phyloP scores from a whole-genome alignment of 495 filamentous ascomycete genomes.

The Apiosordaria backusii region DNA sequence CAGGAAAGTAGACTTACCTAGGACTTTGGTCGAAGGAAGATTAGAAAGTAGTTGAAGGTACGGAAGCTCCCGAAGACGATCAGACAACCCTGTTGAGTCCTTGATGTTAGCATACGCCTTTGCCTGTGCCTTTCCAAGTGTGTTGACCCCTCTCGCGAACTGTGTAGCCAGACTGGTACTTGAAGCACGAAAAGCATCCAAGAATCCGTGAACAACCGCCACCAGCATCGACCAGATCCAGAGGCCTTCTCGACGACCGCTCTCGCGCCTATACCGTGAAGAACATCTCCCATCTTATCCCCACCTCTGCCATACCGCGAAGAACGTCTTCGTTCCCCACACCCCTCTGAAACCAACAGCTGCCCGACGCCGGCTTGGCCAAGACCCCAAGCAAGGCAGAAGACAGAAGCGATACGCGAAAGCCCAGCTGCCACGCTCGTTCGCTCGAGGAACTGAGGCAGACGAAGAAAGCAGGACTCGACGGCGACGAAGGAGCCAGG shows the following conservation, averaged over 20 bases:
- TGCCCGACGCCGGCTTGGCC: too few species aligned
- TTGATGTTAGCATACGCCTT: not conserved
- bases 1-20: not conserved
- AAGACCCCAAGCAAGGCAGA: too few species aligned
- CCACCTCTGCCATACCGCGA: too few species aligned
- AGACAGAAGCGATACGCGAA: too few species aligned
- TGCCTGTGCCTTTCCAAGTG: not conserved
- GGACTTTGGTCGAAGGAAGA: not conserved
- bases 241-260: not conserved
- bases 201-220: not conserved
- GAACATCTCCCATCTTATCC: not conserved
- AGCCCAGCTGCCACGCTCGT: too few species aligned
- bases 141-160: not conserved
- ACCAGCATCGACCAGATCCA: not conserved
- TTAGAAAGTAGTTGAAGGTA: not conserved
- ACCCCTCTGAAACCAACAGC: too few species aligned
- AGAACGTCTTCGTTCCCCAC: too few species aligned
- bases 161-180: not conserved
- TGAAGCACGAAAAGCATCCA: not conserved
- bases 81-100: not conserved
- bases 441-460: too few species aligned
- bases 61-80: not conserved
- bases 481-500: too few species aligned
- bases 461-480: too few species aligned
- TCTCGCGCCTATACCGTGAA: not conserved